A percentile compares a stretch with the other conserved stretches of the same genome.
These are phyloP conservation scores for Xylaria scruposa DNA, from an alignment of 495 filamentous ascomycete species.

Conservation along the genomic window DNA sequence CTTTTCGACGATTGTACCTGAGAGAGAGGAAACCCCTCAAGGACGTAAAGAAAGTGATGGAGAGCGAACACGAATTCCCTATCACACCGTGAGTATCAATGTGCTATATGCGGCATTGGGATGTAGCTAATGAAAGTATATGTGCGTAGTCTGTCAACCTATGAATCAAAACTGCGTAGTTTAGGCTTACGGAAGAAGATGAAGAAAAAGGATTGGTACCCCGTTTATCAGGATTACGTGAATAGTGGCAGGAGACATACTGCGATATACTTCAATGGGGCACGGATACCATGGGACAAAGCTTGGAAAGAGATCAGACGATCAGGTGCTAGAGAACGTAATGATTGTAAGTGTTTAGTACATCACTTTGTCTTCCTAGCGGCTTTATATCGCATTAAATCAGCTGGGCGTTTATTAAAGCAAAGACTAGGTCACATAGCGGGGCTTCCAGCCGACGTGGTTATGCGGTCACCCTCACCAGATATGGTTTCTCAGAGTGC, in stretches of 20 bases:
- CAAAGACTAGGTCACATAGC: neutral
- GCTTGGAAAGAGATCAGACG: conserved; percentile 12
- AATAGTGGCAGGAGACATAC: neutral
- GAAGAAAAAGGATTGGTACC: neutral
- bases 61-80: neutral
- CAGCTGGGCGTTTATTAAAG: neutral
- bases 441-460: too few species aligned
- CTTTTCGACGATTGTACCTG: neutral
- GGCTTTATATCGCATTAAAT: too few species aligned
- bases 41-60: neutral
- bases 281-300: neutral
- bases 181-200: conserved; percentile 6
- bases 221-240: neutral
- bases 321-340: conserved; percentile 7
- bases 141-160: neutral
- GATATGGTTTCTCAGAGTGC: too few species aligned
- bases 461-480: too few species aligned
- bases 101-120: neutral
- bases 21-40: neutral
- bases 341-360: neutral
- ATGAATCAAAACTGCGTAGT: conserved; percentile 3
- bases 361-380: neutral
- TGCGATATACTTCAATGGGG: neutral
- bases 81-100: neutral
- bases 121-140: neutral